Evolutionary conservation across 1,284 basidiomycete species (phyloP).

Genomic region (Ganoderma leucocontextum): DNA sequence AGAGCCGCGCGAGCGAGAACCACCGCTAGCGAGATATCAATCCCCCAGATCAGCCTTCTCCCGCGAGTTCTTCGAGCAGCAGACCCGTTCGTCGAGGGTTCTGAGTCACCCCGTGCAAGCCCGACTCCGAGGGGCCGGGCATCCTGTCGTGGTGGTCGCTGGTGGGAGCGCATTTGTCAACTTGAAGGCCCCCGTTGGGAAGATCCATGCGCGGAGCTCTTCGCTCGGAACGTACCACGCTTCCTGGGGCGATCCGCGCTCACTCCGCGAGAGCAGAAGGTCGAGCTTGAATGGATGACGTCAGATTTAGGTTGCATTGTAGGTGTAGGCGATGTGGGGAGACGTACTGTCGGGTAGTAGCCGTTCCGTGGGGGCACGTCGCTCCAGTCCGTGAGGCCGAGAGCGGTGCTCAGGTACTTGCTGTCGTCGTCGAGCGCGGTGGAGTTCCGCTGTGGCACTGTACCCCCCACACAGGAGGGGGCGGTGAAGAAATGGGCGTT

Average conservation of each 20-base stretch:
- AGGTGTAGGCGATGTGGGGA: not conserved
- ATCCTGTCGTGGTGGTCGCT: not conserved
- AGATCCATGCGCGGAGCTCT: conserved; percentile 7
- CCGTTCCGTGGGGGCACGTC: conserved; percentile 10
- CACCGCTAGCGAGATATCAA: not conserved
- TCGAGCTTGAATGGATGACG: not conserved
- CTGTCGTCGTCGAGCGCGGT: conserved; percentile 1
- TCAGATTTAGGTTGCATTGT: not conserved
- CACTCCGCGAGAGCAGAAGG: not conserved
- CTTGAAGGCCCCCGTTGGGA: not conserved
- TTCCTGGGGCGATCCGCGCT: not conserved
- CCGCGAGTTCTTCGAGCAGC: not conserved
- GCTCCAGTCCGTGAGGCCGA: conserved; percentile 17
- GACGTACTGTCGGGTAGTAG: conserved; percentile 12
- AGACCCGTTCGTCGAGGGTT: not conserved
- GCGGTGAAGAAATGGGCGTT: not conserved
- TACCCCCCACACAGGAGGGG: not conserved
- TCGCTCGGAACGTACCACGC: conserved; percentile 15
- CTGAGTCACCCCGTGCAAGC: not conserved
- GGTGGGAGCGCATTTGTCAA: not conserved
- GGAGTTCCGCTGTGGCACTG: not conserved
- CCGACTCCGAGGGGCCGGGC: not conserved
- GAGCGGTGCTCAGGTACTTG: conserved; percentile 11
- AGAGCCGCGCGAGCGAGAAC: not conserved
- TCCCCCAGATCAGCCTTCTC: not conserved